A percentile compares a stretch with the other conserved stretches of the same genome.
Conservation (phyloP, 108 stramenopile genomes). For the Mediolabrus comicus region DNA sequence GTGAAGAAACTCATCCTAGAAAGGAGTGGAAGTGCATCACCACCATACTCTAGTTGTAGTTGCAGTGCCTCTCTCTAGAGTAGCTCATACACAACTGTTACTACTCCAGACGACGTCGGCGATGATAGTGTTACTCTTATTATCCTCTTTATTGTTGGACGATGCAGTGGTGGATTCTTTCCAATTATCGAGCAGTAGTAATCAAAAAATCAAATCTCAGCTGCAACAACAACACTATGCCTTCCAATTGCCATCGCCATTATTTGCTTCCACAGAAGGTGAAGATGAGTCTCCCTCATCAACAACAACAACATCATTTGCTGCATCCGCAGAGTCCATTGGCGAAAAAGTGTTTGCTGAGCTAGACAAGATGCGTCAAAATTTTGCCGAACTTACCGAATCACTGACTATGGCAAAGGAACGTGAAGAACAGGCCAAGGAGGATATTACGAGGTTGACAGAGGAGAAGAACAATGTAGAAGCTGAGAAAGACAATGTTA, state of each 20-base stretch:
- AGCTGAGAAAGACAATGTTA: conserved; percentile 14
- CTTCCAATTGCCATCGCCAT: no score
- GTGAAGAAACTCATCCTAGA: no score
- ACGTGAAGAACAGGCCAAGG: conserved; percentile 24
- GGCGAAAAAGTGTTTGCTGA: neutral
- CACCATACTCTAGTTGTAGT: no score
- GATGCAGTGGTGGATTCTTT: no score
- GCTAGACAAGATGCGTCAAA: conserved; percentile 18
- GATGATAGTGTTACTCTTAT: no score
- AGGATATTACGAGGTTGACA: neutral
- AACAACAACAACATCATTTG: neutral
- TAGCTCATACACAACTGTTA: no score
- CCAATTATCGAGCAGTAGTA: no score
- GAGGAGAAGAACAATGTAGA: conserved; percentile 16
- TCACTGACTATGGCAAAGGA: conserved; percentile 12
- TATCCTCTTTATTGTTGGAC: no score
- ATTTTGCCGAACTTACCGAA: conserved; percentile 22
- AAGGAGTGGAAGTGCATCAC: no score
- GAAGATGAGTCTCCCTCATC: neutral
- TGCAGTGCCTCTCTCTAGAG: no score
- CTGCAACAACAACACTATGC: neutral
- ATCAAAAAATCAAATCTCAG: no score
- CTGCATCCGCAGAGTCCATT: conserved; percentile 14
- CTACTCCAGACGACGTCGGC: no score
- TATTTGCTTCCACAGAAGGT: neutral